Base-by-base conservation (phyloP, 495 filamentous ascomycete genomes). In the Pyronema omphalodes region DNA sequence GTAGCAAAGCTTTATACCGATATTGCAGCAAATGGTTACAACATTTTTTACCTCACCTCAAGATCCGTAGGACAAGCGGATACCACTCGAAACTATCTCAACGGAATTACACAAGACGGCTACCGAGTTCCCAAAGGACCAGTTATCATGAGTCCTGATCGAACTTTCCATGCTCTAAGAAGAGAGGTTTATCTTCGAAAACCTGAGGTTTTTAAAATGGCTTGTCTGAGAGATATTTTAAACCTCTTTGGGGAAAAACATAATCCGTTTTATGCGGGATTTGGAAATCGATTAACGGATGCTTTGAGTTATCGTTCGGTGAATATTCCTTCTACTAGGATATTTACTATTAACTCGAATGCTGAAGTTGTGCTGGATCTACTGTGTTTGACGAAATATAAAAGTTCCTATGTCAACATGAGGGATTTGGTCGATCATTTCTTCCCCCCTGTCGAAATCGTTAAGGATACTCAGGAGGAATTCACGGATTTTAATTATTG, bases 181-280 rank as follows among this genome's bases (percentile, higher is more conserved):
- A 78, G 91, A 49, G 91, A 99, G 66, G 80, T 99, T 9, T 99
- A 99, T 62, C 73, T 99, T 15, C 79, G 93, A 43, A 94, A 96
- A 67, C 91, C 91, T 0, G 88, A 99, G 64, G 86, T 96, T 3
- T 99, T 99, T 77, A 99, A 99, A 70, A 99, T 99, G 91, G 83
- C 89, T 5, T 96, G 93, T 57, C 70, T 99, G 40, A 79, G 91
- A 18, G 91, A 99, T 68, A 95, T 99, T 56, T 74, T 85, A 55
- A 82, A 78, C 46, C 77, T 99, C 1, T 99, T 94, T 63, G 79
- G 77, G n/a, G 75, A 75, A 1, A 79, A 83, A 19, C 72, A 79
- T 52, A 82, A 78, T 39, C 91, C 91, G 0, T 99, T 99, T 67
- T 96, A 89, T 60, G 93, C 91, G 12, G 91, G 91, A 0, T 99